These are phyloP conservation scores for Artemisia tridentata DNA, from an alignment of 129 eudicot genomes.

Conservation along the genomic window DNA sequence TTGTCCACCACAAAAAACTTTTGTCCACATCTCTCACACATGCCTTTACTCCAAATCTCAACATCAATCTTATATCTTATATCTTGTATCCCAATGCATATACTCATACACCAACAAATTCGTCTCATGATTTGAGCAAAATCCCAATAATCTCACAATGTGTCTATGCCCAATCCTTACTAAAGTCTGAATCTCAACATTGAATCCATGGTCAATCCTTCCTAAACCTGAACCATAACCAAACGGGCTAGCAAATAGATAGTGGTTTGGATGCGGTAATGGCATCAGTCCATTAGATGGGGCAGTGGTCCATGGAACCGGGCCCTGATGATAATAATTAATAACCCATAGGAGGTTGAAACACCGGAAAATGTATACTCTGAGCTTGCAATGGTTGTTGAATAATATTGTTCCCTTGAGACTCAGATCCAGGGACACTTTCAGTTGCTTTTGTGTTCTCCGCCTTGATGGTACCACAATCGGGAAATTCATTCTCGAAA, in stretches of 20 bases:
- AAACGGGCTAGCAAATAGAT: conserved; percentile 57
- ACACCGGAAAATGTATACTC: conserved; percentile 56
- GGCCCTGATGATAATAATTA: conserved; percentile 55
- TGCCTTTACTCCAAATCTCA: too few species aligned
- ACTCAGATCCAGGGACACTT: conserved; percentile 31
- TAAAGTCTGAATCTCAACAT: conserved; percentile 93
- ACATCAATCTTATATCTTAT: conserved; percentile 83
- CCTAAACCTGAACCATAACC: conserved; percentile 48
- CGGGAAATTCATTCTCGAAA: conserved; percentile 35
- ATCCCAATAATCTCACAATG: conserved; percentile 82
- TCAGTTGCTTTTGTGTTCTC: conserved; percentile 26
- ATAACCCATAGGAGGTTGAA: conserved; percentile 64
- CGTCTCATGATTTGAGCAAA: conserved; percentile 91
- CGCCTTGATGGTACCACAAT: neutral
- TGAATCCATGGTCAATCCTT: conserved; percentile 95
- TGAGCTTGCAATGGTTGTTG: conserved; percentile 56
- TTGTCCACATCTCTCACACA: too few species aligned
- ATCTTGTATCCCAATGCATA: conserved; percentile 96
- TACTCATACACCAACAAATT: conserved; percentile 90
- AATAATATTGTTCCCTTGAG: conserved; percentile 35
- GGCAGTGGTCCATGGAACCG: conserved; percentile 62
- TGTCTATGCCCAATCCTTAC: conserved; percentile 95
- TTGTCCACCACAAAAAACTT: too few species aligned
- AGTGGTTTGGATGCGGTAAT: conserved; percentile 69
- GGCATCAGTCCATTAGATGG: conserved; percentile 58